A percentile compares a stretch with the other conserved stretches of the same genome.
Evolutionary conservation across 2,329 filamentous ascomycete genomes (phyloP).

Genomic region (Arachnomyces sp.): DNA sequence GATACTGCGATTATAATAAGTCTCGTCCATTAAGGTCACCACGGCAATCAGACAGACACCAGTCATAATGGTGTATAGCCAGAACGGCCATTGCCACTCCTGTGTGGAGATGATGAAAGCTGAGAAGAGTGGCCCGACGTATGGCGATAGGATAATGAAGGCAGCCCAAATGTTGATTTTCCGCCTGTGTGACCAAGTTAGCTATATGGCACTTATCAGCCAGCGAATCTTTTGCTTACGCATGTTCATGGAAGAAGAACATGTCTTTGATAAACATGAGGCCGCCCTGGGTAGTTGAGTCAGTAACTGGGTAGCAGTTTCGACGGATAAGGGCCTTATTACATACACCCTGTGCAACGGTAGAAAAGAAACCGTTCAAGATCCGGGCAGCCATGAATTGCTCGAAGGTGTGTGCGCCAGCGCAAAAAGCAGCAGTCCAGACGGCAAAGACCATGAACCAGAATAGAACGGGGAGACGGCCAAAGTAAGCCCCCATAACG

Average conservation of each 20-base stretch:
- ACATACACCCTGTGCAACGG: slow-evolving; percentile 31
- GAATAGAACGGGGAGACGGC: slow-evolving; percentile 37
- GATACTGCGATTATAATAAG: slow-evolving; percentile 30
- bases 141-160: slow-evolving; percentile 28
- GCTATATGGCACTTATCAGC: background rate
- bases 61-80: slow-evolving; percentile 26
- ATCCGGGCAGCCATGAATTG: slow-evolving; percentile 36
- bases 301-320: background rate
- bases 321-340: background rate
- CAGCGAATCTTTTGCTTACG: slow-evolving; percentile 7
- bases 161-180: slow-evolving; percentile 34
- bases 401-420: slow-evolving; percentile 28
- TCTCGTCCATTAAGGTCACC: slow-evolving; percentile 30
- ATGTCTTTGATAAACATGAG: slow-evolving; percentile 38
- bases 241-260: slow-evolving; percentile 34
- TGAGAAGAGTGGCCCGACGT: slow-evolving; percentile 24
- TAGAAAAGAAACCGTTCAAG: slow-evolving; percentile 39
- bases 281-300: slow-evolving; percentile 20
- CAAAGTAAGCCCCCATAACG: slow-evolving; percentile 35
- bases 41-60: slow-evolving; percentile 25
- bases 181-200: slow-evolving; percentile 9
- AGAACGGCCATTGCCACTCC: slow-evolving; percentile 30
- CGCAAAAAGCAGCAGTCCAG: slow-evolving; percentile 33
- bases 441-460: slow-evolving; percentile 30
- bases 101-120: slow-evolving; percentile 31